Base-by-base conservation (phyloP, 177 flowering plant species). In the Tripterygium wilfordii region DNA sequence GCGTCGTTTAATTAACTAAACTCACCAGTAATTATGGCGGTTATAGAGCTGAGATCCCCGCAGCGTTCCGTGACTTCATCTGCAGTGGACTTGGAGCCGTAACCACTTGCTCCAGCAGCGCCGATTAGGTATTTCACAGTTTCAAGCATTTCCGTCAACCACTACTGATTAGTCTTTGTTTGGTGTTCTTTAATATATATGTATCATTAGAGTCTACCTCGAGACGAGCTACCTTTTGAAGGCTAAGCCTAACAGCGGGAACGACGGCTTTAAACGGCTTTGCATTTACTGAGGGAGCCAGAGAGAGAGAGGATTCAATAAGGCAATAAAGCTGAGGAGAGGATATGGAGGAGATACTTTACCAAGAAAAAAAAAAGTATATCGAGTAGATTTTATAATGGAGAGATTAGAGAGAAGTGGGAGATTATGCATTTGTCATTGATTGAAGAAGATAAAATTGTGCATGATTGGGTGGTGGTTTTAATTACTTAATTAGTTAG, bases 11-110 rank as follows among this genome's bases (percentile, higher is more conserved):
- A n/a, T n/a, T n/a, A n/a, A n/a, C n/a, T n/a, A n/a, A 30, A 36
- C 37, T 53, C 50, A 85, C 98, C 98, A 0, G 98, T 92, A 67
- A 94, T 81, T 60, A 94, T 71, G 63, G 87, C 96, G 39, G 97
- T 94, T 56, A 79, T 10, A 57, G 69, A 55, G 42, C 67, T 62
- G 42, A 84, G 80, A 63, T 79, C 69, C 29, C 62, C 56, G 61
- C 49, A 60, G 54, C 39, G 39, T 8, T 68, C 69, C 15, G 96
- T 85, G 54, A 87, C 99, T 51, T 81, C 65, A 25, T 85, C 95
- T 57, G 99, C 99, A 21, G 99, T 89, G 41, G 97, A 79, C 53
- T 79, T 87, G 51, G 96, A 84, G 59, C 97, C 80, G 58, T 49
- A 87, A 21, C 99, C 97, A 54, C 85, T 82, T 1, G 88, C 49